These are phyloP conservation scores for Candida maesae DNA, from an alignment of 805 yeast species.

Conservation along the genomic window DNA sequence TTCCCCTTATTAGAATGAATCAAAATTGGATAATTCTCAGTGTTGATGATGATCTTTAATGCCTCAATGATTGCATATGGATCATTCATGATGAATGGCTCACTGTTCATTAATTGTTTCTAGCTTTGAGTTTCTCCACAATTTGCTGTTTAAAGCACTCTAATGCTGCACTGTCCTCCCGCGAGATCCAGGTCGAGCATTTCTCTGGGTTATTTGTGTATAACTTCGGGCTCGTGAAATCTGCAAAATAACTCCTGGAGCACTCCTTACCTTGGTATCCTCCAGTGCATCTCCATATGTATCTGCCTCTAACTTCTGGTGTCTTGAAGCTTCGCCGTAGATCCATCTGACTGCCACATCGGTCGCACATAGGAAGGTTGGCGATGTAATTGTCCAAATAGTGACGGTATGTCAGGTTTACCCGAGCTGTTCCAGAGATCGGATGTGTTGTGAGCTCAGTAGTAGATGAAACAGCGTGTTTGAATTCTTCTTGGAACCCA, in stretches of 20 bases:
- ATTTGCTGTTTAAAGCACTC: slow-evolving; percentile 16
- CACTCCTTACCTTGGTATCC: slow-evolving; percentile 44
- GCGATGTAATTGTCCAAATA: slow-evolving; percentile 37
- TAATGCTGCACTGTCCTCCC: slow-evolving; percentile 35
- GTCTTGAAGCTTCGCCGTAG: slow-evolving; percentile 53
- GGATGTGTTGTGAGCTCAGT: slow-evolving; percentile 42
- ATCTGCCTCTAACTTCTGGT: slow-evolving; percentile 45
- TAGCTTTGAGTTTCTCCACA: background rate
- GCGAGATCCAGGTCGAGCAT: slow-evolving; percentile 45
- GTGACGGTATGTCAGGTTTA: slow-evolving; percentile 65
- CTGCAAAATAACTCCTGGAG: slow-evolving; percentile 47
- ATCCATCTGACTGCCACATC: slow-evolving; percentile 41
- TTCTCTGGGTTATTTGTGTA: slow-evolving; percentile 31
- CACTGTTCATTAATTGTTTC: no score
- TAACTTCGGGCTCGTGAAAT: slow-evolving; percentile 35
- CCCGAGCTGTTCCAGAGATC: slow-evolving; percentile 46
- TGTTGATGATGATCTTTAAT: slow-evolving; percentile 51
- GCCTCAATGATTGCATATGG: slow-evolving; percentile 55
- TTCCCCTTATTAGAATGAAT: slow-evolving; percentile 95
- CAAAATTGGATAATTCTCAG: slow-evolving; percentile 78
- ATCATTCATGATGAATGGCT: slow-evolving; percentile 61
- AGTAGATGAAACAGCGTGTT: slow-evolving; percentile 57
- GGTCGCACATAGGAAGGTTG: slow-evolving; percentile 40
- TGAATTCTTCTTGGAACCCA: slow-evolving; percentile 73
- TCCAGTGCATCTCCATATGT: slow-evolving; percentile 64